These are phyloP conservation scores for Cytospora mali DNA, from an alignment of 2,329 filamentous ascomycete species.

Conservation along the genomic window DNA sequence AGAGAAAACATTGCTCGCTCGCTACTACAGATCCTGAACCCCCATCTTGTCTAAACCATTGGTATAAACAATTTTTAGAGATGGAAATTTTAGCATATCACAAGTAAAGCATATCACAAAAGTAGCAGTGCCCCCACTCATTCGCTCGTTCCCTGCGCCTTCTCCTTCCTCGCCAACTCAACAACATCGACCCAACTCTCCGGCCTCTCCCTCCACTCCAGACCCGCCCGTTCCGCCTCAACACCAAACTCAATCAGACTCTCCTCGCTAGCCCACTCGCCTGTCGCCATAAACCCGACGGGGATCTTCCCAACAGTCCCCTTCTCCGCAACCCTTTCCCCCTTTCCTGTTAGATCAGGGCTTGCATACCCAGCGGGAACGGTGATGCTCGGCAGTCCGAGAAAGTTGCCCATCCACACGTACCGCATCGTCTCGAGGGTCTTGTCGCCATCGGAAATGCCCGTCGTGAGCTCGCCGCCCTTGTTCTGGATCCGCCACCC, in stretches of 20 bases:
- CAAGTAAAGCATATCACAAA: too few species aligned
- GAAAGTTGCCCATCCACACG: conserved; percentile 55
- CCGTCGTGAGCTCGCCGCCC: conserved; percentile 42
- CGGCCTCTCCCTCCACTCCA: conserved; percentile 39
- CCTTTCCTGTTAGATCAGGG: conserved; percentile 38
- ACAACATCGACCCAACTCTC: conserved; percentile 51
- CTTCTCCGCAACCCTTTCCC: conserved; percentile 37
- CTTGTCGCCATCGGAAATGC: conserved; percentile 49
- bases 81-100: too few species aligned
- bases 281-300: conserved; percentile 57
- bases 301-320: conserved; percentile 47
- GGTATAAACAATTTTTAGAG: conserved; percentile 1
- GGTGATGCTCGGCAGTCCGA: conserved; percentile 49
- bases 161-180: conserved; percentile 37
- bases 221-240: conserved; percentile 47
- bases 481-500: conserved; percentile 46
- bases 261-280: conserved; percentile 57
- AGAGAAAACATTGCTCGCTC: neutral
- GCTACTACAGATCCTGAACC: neutral
- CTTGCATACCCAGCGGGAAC: conserved; percentile 49
- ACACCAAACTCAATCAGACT: conserved; percentile 51
- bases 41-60: conserved; percentile 6
- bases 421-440: conserved; percentile 53
- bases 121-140: neutral
- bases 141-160: conserved; percentile 25